These are phyloP conservation scores for Byssoonygena ceratinophila DNA, from an alignment of 2,329 filamentous ascomycete genomes.

Conservation along the genomic window DNA sequence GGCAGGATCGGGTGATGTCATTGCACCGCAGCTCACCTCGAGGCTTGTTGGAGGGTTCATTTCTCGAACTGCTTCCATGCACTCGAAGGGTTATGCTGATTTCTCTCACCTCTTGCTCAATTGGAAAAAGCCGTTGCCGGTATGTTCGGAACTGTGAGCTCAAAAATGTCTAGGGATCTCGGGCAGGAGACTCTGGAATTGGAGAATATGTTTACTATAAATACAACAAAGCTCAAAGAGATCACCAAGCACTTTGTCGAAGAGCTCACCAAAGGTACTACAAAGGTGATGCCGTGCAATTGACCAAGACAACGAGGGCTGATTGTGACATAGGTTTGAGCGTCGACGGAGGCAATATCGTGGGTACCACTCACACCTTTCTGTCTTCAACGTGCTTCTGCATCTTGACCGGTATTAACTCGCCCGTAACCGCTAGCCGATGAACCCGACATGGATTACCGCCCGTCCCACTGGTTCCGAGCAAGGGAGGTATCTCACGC, in stretches of 20 bases:
- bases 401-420: not conserved
- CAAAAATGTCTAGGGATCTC: constrained; percentile 78
- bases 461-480: constrained; percentile 76
- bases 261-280: constrained; percentile 72
- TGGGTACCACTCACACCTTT: constrained; percentile 40
- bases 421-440: constrained; percentile 52
- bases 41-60: too few species aligned
- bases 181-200: constrained; percentile 68
- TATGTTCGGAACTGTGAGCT: not conserved
- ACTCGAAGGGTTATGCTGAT: too few species aligned
- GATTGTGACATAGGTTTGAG: constrained; percentile 51
- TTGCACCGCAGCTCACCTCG: too few species aligned
- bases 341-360: constrained; percentile 84
- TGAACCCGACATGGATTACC: constrained; percentile 97
- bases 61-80: too few species aligned
- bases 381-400: not conserved
- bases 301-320: constrained; percentile 4
- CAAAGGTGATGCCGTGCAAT: not conserved
- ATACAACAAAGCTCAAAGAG: constrained; percentile 68
- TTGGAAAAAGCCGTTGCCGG: too few species aligned
- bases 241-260: constrained; percentile 81
- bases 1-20: too few species aligned
- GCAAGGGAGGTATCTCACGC: constrained; percentile 73
- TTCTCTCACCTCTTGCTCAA: too few species aligned
- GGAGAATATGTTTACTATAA: constrained; percentile 73